Evolutionary conservation across 805 yeast species (phyloP).

Genomic region (Yarrowia sp.): DNA sequence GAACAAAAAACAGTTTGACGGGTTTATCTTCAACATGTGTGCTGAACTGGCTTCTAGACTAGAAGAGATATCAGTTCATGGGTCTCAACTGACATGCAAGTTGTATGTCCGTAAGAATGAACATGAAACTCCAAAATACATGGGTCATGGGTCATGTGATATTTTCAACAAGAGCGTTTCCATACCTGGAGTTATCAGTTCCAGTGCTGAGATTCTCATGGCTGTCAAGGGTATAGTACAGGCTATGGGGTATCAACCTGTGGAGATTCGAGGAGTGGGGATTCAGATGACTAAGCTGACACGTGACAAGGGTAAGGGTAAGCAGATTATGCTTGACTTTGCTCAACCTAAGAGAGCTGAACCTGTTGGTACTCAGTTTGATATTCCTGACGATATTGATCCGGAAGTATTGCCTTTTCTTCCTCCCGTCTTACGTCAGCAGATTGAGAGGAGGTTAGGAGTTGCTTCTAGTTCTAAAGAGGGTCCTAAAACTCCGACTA

Average conservation of each 20-base stretch:
- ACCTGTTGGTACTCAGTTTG: conserved; percentile 27
- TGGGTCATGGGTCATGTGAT: conserved; percentile 85
- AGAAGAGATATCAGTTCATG: conserved; percentile 46
- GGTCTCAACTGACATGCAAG: conserved; percentile 61
- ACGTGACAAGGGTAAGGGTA: conserved; percentile 4
- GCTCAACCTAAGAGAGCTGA: neutral
- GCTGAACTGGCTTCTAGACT: conserved; percentile 60
- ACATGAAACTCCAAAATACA: conserved; percentile 72
- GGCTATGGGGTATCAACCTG: conserved; percentile 56
- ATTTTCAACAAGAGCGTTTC: conserved; percentile 54
- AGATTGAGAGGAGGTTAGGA: neutral
- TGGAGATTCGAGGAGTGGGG: conserved; percentile 76
- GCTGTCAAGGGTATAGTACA: conserved; percentile 59
- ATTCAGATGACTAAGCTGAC: conserved; percentile 61
- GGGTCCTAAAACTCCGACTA: neutral
- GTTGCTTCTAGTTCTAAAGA: neutral
- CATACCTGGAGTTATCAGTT: conserved; percentile 53
- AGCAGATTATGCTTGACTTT: conserved; percentile 5
- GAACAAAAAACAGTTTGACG: conserved; percentile 57
- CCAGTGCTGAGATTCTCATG: conserved; percentile 46
- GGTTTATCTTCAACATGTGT: conserved; percentile 57
- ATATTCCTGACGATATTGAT: conserved; percentile 28
- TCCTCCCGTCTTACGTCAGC: neutral
- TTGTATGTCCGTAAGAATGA: conserved; percentile 59
- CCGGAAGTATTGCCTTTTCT: conserved; percentile 17